Percentiles rank a stretch among this genome's conserved stretches.
phyloP scores from a whole-genome alignment of 345 rosid species.

The Populus deltoides region DNA sequence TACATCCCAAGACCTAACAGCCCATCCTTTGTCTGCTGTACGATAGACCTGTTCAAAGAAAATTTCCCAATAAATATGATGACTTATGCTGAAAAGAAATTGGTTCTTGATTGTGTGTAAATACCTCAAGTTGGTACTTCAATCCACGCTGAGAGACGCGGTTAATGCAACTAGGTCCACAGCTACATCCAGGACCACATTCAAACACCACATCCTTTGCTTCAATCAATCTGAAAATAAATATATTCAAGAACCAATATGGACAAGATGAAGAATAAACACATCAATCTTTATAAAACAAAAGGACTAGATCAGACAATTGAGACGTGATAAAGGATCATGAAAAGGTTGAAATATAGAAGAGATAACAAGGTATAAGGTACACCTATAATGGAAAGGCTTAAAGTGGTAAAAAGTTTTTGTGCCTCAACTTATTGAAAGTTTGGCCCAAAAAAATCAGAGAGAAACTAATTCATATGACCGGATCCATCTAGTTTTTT shows the following conservation, averaged over 20 bases:
- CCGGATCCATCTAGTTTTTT: no score
- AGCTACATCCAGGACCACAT: constrained; percentile 32
- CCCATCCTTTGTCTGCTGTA: constrained; percentile 28
- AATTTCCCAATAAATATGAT: background rate
- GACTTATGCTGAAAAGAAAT: background rate
- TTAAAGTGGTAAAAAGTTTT: no score
- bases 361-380: background rate
- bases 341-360: background rate
- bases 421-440: no score
- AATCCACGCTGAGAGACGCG: constrained; percentile 23
- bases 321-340: background rate
- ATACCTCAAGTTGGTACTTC: constrained; percentile 27
- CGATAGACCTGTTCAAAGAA: constrained; percentile 23
- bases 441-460: no score
- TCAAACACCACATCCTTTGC: constrained; percentile 29
- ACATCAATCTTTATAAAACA: background rate
- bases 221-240: constrained; percentile 20
- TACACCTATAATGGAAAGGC: no score
- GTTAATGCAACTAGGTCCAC: constrained; percentile 31
- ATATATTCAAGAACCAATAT: background rate
- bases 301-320: background rate
- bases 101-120: background rate
- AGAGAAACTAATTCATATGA: no score
- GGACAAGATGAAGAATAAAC: background rate
- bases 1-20: constrained; percentile 28